Conservation (phyloP, 345 rosid species). For the Boechera retrofracta region DNA sequence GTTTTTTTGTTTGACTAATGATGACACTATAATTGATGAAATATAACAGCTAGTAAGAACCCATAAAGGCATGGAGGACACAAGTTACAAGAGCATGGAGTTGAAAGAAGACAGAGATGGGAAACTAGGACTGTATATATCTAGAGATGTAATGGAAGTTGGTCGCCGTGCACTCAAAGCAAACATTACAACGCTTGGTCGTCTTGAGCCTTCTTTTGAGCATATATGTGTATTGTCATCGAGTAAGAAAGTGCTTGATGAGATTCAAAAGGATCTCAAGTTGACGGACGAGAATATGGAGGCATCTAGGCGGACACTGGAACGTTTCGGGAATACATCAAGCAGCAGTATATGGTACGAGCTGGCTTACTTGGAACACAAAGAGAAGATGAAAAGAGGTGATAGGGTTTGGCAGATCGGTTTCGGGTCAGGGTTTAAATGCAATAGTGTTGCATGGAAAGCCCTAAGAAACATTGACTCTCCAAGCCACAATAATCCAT, state of each 20-base stretch:
- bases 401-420: slow-evolving; percentile 68
- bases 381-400: slow-evolving; percentile 53
- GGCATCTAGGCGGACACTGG: slow-evolving; percentile 64
- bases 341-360: slow-evolving; percentile 82
- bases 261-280: slow-evolving; percentile 65
- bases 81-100: slow-evolving; percentile 60
- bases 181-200: slow-evolving; percentile 64
- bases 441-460: slow-evolving; percentile 77
- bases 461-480: slow-evolving; percentile 49
- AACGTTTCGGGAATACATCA: slow-evolving; percentile 73
- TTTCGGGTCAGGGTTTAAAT: slow-evolving; percentile 74
- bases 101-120: slow-evolving; percentile 60
- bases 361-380: slow-evolving; percentile 69
- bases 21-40: slow-evolving; percentile 15
- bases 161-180: slow-evolving; percentile 67
- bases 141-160: slow-evolving; percentile 59
- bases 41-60: slow-evolving; percentile 64
- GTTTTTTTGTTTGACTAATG: neutral
- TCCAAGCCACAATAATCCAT: slow-evolving; percentile 55
- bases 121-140: slow-evolving; percentile 56
- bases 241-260: slow-evolving; percentile 61
- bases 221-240: slow-evolving; percentile 62
- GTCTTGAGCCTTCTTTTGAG: slow-evolving; percentile 66
- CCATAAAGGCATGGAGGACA: slow-evolving; percentile 61
- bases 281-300: slow-evolving; percentile 70